Evolutionary conservation across 345 rosid genomes (phyloP).

Genomic region (Syzygium aromaticum): DNA sequence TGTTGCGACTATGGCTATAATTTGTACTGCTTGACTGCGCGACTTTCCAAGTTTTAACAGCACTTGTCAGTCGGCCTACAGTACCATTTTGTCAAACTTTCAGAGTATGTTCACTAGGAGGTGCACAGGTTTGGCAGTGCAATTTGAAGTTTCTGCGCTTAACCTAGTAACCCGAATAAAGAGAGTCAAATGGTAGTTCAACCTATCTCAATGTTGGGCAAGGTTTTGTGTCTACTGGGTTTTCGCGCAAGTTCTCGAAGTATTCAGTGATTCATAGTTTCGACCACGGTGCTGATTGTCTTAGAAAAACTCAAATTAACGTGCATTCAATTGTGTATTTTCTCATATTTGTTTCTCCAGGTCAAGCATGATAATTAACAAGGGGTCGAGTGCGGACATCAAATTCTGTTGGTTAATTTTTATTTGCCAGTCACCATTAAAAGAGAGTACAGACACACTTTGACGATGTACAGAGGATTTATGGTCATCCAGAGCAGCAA

Average conservation of each 20-base stretch:
- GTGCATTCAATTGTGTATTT: not conserved
- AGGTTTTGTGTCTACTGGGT: not conserved
- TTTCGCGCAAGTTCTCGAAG: not conserved
- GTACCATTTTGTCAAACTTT: not conserved
- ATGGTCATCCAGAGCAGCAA: not conserved
- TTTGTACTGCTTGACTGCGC: not conserved
- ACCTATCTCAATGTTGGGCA: not conserved
- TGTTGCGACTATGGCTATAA: not conserved
- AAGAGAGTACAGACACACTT: not conserved
- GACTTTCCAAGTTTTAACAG: not conserved
- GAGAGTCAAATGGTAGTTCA: not conserved
- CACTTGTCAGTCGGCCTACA: not conserved
- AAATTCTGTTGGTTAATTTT: not conserved
- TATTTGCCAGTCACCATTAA: not conserved
- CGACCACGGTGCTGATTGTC: not conserved
- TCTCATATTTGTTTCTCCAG: not conserved
- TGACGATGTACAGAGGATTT: not conserved
- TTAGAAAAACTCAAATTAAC: not conserved
- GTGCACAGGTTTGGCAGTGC: not conserved
- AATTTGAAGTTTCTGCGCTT: not conserved
- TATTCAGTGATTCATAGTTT: not conserved
- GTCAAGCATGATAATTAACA: not conserved
- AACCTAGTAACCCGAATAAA: not conserved
- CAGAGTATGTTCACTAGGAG: not conserved
- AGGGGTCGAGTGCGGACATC: not conserved